phyloP scores from a whole-genome alignment of 768 basidiomycete species.

The Macrolepiota dolichaula region DNA sequence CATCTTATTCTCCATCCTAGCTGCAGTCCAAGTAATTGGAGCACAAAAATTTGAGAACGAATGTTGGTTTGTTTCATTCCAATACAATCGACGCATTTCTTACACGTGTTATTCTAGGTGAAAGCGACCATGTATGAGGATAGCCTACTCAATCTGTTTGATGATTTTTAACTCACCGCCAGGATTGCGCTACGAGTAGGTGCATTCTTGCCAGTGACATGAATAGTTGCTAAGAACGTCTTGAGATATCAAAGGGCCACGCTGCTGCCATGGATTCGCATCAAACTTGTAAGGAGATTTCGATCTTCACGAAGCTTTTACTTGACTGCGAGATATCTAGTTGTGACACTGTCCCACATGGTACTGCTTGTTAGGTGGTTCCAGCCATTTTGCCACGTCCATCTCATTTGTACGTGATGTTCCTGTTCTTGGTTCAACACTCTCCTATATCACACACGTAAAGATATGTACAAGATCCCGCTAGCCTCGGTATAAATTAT shows the following conservation, averaged over 20 bases:
- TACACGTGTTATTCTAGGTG: neutral
- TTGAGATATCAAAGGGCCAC: neutral
- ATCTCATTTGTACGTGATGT: no score
- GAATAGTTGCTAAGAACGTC: neutral
- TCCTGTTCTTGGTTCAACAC: neutral
- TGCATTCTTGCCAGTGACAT: neutral
- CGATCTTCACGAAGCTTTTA: neutral
- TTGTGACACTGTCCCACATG: neutral
- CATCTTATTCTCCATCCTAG: neutral
- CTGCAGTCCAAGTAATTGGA: neutral
- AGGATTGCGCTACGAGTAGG: conserved; percentile 5
- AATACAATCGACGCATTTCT: no score
- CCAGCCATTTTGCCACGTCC: neutral
- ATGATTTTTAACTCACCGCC: neutral
- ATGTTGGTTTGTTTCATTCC: neutral
- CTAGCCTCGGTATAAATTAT: neutral
- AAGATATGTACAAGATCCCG: neutral
- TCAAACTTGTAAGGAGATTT: neutral
- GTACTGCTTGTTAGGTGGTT: neutral
- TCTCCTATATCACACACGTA: neutral
- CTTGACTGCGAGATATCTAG: neutral
- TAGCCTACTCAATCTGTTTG: neutral
- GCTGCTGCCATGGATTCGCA: conserved; percentile 9
- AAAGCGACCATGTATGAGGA: conserved; percentile 2
- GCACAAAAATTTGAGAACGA: neutral